Evolutionary conservation across 202 grass and related monocot genomes (phyloP), one percentile per base, ranked within the genome.

Genomic region (Digitaria exilis): DNA sequence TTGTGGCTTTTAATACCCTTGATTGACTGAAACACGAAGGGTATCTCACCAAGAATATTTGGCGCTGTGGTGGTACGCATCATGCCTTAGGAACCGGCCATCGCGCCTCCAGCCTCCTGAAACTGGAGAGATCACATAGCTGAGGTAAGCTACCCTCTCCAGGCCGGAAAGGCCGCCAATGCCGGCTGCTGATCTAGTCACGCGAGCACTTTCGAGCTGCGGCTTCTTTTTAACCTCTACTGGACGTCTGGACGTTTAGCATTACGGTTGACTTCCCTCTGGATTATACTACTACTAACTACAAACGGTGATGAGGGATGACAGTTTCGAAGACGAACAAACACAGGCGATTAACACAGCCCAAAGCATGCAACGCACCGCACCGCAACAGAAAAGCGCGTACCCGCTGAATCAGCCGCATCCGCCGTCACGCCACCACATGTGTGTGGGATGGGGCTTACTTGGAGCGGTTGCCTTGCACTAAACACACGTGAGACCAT

Each of bases 91-190:
- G 24, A 65, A 63, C 2, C 12, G 1, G 25, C 0, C 34, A 41
- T 73, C n/a, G 9, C 3, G 26, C 48, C n/a, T n/a, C n/a, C n/a
- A n/a, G n/a, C n/a, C 71, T 76, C 29, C 51, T 25, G 25, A 69
- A 59, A 34, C 13, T 15, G 73, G 51, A 59, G 51, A 30, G 71
- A 67, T 10, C 69, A 46, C 6, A 0, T 9, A 31, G 35, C n/a
- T n/a, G n/a, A 26, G 35, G 21, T 35, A 56, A n/a, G 22, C 15
- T 35, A 24, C 63, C 64, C 73, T 77, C 72, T 71, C 65, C 9
- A 37, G 9, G 43, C 41, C 65, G 16, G 79, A 83, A 83, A 83
- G 65, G 85, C 45, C n/a, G n/a, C n/a, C n/a, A n/a, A n/a, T n/a
- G n/a, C n/a, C 59, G 22, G 44, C 9, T 44, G 64, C 55, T 43